These are phyloP conservation scores for Ceratocystiopsis sp. DNA, from an alignment of 2,329 filamentous ascomycete genomes.

Conservation along the genomic window DNA sequence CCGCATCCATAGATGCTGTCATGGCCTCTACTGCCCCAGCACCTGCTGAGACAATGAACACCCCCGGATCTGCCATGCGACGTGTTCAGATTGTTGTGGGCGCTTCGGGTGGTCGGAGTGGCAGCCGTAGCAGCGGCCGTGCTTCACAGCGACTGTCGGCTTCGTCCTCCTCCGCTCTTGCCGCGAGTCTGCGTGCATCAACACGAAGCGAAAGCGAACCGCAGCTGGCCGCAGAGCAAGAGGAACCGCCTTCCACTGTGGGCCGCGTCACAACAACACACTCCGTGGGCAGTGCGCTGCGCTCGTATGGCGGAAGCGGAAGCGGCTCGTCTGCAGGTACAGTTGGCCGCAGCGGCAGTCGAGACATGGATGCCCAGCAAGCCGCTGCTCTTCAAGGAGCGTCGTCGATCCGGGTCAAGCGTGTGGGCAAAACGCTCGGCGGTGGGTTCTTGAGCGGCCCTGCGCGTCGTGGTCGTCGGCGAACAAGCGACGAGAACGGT, in stretches of 20 bases:
- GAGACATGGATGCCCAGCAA: constrained; percentile 31
- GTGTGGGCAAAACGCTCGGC: constrained; percentile 51
- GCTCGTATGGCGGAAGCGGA: constrained; percentile 23
- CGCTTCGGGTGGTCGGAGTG: constrained; percentile 27
- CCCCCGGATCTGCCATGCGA: constrained; percentile 32
- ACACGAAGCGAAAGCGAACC: no score
- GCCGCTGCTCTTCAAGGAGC: constrained; percentile 30
- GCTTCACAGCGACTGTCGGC: constrained; percentile 15
- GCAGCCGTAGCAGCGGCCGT: background rate
- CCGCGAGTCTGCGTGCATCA: constrained; percentile 8
- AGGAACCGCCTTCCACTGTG: constrained; percentile 32
- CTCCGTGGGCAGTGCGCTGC: constrained; percentile 33
- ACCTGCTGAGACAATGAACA: constrained; percentile 26
- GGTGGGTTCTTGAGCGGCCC: constrained; percentile 69
- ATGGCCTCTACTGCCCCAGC: background rate
- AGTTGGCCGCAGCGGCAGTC: constrained; percentile 4
- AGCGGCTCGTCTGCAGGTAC: constrained; percentile 9
- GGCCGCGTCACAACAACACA: constrained; percentile 19
- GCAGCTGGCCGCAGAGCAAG: constrained; percentile 6
- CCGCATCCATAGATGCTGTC: constrained; percentile 1
- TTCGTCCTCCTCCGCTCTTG: constrained; percentile 21
- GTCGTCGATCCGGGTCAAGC: constrained; percentile 61
- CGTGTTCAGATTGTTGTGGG: constrained; percentile 37
- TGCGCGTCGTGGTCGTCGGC: constrained; percentile 54
- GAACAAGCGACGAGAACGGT: constrained; percentile 46